Percentiles rank a stretch among this genome's conserved stretches.
Evolutionary conservation across 176 grass and related monocot genomes (phyloP).

Genomic region (Zoysia japonica): DNA sequence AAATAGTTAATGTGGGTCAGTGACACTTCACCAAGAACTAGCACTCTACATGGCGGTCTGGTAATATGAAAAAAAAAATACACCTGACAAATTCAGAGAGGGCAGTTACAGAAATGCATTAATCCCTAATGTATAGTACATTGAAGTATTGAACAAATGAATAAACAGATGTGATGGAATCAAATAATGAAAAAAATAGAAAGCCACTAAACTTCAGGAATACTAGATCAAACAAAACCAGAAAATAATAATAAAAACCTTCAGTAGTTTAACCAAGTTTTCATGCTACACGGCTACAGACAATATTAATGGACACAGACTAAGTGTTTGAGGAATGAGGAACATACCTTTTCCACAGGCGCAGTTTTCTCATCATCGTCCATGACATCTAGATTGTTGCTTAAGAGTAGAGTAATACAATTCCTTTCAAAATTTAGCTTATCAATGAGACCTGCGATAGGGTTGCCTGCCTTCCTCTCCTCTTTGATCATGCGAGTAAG

Average conservation of each 20-base stretch:
- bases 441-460: slow-evolving; percentile 84
- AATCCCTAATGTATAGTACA: not conserved
- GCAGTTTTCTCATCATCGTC: slow-evolving; percentile 93
- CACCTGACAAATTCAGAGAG: not conserved
- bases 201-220: not conserved
- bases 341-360: slow-evolving; percentile 83
- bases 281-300: not conserved
- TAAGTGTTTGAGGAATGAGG: slow-evolving; percentile 26
- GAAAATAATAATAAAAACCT: slow-evolving; percentile 9
- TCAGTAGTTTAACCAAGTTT: not conserved
- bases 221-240: slow-evolving; percentile 10
- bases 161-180: not conserved
- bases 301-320: not conserved
- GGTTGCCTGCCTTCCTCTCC: slow-evolving; percentile 92
- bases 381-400: slow-evolving; percentile 99
- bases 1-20: not conserved
- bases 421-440: slow-evolving; percentile 90
- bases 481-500: slow-evolving; percentile 96
- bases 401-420: slow-evolving; percentile 87
- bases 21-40: slow-evolving; percentile 3
- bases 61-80: slow-evolving; percentile 1
- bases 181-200: not conserved
- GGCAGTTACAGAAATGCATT: slow-evolving; percentile 5
- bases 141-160: slow-evolving; percentile 6
- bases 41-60: not conserved